phyloP scores from a whole-genome alignment of 2,329 filamentous ascomycete species.

The Penicillium sp. region DNA sequence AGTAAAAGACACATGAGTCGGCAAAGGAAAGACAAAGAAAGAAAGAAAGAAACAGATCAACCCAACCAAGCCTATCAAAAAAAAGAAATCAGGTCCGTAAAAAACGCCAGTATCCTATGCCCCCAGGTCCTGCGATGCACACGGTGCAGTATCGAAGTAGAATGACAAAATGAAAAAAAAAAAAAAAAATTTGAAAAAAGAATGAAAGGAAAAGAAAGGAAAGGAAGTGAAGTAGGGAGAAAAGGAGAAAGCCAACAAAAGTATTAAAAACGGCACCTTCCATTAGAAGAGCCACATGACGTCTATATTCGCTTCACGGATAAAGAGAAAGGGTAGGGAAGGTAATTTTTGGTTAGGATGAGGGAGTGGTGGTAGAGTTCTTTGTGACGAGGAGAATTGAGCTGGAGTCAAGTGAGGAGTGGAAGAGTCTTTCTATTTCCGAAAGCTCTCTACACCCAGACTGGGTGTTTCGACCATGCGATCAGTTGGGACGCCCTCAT shows the following conservation, averaged over 20 bases:
- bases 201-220: too few relatives aligned
- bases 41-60: slow-evolving; percentile 1
- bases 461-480: slow-evolving; percentile 66
- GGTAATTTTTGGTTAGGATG: not conserved
- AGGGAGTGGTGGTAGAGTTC: not conserved
- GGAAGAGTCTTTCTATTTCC: slow-evolving; percentile 43
- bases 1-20: not conserved
- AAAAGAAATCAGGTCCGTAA: slow-evolving; percentile 14
- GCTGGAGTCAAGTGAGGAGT: not conserved
- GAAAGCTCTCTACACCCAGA: slow-evolving; percentile 67
- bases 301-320: slow-evolving; percentile 25
- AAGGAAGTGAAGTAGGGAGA: slow-evolving; percentile 11
- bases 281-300: slow-evolving; percentile 10
- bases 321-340: not conserved
- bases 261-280: slow-evolving; percentile 21
- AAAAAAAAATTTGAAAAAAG: too few relatives aligned
- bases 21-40: slow-evolving; percentile 16
- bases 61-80: not conserved
- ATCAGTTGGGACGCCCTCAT: slow-evolving; percentile 65
- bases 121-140: slow-evolving; percentile 30
- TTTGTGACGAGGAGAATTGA: not conserved
- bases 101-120: slow-evolving; percentile 35
- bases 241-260: slow-evolving; percentile 11
- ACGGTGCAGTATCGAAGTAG: slow-evolving; percentile 25
- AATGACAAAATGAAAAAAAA: slow-evolving; percentile 19